These are phyloP conservation scores for Irpex lacteus DNA, from an alignment of 1,284 basidiomycete species.

Conservation along the genomic window DNA sequence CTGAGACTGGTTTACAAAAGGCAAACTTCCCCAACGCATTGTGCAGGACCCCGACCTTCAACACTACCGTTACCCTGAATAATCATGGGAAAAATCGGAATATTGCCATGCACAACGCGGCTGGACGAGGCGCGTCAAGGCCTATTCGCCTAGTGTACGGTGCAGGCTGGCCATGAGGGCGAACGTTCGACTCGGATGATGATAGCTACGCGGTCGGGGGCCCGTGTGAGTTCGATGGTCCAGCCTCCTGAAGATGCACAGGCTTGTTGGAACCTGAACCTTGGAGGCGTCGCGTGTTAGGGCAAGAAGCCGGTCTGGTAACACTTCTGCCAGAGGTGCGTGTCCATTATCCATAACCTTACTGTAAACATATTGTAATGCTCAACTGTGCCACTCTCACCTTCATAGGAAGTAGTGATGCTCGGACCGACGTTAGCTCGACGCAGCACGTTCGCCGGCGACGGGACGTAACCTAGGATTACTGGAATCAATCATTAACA, in stretches of 20 bases:
- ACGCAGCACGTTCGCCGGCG: too few species aligned
- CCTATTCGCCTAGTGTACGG: too few species aligned
- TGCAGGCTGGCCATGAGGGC: background rate
- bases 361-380: too few species aligned
- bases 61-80: background rate
- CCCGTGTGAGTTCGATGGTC: background rate
- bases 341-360: too few species aligned
- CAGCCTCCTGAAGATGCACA: too few species aligned
- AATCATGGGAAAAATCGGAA: background rate
- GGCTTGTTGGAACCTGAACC: too few species aligned
- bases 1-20: too few species aligned
- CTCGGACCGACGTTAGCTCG: too few species aligned
- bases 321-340: too few species aligned
- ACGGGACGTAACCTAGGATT: background rate
- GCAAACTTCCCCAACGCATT: background rate
- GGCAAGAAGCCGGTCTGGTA: too few species aligned
- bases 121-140: background rate
- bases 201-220: background rate
- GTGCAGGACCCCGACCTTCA: background rate
- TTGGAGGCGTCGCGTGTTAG: background rate
- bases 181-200: background rate
- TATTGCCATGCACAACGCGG: background rate
- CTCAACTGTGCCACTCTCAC: too few species aligned
- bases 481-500: background rate
- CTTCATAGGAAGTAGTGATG: too few species aligned